Base-by-base conservation (phyloP, 2,329 filamentous ascomycete genomes). In the Cercospora brassicicola region DNA sequence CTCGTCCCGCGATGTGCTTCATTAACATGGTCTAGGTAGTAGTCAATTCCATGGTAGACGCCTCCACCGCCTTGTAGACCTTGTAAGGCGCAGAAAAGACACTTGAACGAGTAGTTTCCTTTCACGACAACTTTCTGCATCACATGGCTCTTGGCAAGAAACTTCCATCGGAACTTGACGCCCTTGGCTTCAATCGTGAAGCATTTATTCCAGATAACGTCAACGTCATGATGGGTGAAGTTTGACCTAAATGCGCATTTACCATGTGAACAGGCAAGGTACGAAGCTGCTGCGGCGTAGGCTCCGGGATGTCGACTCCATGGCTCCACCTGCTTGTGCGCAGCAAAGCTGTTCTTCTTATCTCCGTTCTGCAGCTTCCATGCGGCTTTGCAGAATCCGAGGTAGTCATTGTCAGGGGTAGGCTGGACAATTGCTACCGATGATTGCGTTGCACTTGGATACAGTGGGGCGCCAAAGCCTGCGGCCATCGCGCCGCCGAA, bases 131-230 rank as follows among this genome's bases (percentile, higher is more conserved):
- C 73, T 26, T 76, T 74, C 56, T 78, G 79, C 65, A 78, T 73
- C 10, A 83, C 77, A 72, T 85, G 82, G 20, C 76, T 79, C 70
- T 84, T 83, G 9, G 82, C 82, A 2, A 85, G 76, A 66, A 84
- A 85, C 6, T 76, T 71, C 81, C 82, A 84, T 10, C 82, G 80
- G 67, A 82, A 83, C 13, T 79, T 78, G 7, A 85, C 74, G 0
- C 82, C 81, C 10, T 77, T 71, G 1, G 64, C 59, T 11, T 71
- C 70, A 28, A 69, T 57, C 2, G 67, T 70, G 62, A 73, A 75
- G 6, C 73, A 69, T 61, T 73, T 73, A 3, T 67, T 69, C 75
- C 74, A 77, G 55, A 78, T 74, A 5, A 70, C 67, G 33, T 76
- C 72, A 10, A 72, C 56, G n/a, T 73, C 68, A 3, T 72, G 60